These are phyloP conservation scores for Botrytis hyacinthi DNA, from an alignment of 2,329 filamentous ascomycete species.

Conservation along the genomic window DNA sequence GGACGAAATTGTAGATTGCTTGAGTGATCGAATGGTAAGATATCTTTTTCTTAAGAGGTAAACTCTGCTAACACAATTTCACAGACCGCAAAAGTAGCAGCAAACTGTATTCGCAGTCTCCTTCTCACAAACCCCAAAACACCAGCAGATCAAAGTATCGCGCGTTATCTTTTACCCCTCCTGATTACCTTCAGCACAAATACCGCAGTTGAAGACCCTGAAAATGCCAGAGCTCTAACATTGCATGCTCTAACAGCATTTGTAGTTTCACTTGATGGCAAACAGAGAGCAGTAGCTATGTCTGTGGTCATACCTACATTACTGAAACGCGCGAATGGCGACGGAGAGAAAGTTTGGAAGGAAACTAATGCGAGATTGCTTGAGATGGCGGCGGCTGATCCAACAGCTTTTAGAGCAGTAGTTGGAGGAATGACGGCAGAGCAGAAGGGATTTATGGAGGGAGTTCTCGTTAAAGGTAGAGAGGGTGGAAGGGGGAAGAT, in stretches of 20 bases:
- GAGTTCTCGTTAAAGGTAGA: conserved; percentile 68
- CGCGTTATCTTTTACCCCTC: conserved; percentile 70
- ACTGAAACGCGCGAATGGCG: conserved; percentile 66
- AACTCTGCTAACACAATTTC: conserved; percentile 11
- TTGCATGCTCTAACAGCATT: conserved; percentile 75
- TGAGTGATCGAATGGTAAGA: conserved; percentile 69
- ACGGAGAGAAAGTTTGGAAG: conserved; percentile 56
- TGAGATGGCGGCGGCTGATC: conserved; percentile 76
- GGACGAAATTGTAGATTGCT: conserved; percentile 79
- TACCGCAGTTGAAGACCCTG: conserved; percentile 73
- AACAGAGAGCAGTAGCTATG: conserved; percentile 59
- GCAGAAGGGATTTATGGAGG: conserved; percentile 76
- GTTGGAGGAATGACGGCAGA: conserved; percentile 68
- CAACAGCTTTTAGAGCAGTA: conserved; percentile 68
- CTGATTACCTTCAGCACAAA: conserved; percentile 73
- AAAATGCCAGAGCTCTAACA: conserved; percentile 68
- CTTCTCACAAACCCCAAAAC: conserved; percentile 65
- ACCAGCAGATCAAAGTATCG: conserved; percentile 68
- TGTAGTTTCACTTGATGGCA: conserved; percentile 50
- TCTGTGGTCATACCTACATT: conserved; percentile 76
- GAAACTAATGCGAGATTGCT: conserved; percentile 77
- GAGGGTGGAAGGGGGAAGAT: conserved; percentile 43
- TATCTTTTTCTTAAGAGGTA: background rate
- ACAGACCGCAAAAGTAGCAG: conserved; percentile 81
- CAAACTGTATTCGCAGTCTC: conserved; percentile 83